Conservation (phyloP, 2,329 filamentous ascomycete genomes). For the Ophiostoma himal-ulmi region DNA sequence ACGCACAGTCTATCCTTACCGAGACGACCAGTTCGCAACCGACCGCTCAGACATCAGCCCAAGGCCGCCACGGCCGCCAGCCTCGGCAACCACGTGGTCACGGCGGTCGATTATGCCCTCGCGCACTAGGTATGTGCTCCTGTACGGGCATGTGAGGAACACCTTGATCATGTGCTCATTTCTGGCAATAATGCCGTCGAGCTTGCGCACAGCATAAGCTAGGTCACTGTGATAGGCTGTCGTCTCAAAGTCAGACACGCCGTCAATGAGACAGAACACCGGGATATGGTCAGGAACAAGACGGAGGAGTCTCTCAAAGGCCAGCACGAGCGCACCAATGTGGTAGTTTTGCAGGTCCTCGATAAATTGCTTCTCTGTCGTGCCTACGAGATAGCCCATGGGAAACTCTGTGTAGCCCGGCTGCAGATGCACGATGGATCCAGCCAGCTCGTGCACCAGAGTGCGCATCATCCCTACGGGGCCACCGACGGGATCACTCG, state of each 20-base stretch:
- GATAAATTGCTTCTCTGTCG: not conserved
- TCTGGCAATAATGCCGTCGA: not conserved
- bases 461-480: not conserved
- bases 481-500: not conserved
- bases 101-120: not conserved
- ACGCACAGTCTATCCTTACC: not conserved
- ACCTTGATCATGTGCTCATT: constrained; percentile 6
- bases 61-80: not conserved
- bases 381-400: not conserved
- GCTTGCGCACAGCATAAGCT: not conserved
- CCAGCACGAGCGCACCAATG: not conserved
- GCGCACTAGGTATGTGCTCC: not conserved
- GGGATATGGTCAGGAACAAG: not conserved
- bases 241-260: constrained; percentile 14
- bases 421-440: not conserved
- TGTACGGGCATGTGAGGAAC: constrained; percentile 15
- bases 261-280: constrained; percentile 16
- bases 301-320: not conserved
- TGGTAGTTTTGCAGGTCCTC: not conserved
- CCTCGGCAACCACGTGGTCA: not conserved
- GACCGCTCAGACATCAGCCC: not conserved
- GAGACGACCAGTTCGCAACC: not conserved
- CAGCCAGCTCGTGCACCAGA: not conserved
- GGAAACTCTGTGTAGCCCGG: not conserved
- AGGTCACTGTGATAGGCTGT: not conserved